A percentile compares a stretch with the other conserved stretches of the same genome.
These are phyloP conservation scores for Trametes cinnabarina DNA, from an alignment of 768 basidiomycete species.

Conservation along the genomic window DNA sequence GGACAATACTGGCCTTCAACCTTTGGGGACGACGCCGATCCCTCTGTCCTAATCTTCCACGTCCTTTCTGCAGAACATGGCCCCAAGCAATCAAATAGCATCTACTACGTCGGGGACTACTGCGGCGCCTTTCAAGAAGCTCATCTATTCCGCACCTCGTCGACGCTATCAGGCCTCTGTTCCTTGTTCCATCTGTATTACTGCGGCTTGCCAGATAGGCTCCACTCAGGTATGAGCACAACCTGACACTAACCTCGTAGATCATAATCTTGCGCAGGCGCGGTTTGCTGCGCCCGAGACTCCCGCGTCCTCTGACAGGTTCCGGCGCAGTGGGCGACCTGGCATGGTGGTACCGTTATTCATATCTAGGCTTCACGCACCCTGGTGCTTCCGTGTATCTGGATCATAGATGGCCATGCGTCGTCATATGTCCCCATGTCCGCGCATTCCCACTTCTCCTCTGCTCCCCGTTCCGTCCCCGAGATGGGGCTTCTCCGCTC, in stretches of 20 bases:
- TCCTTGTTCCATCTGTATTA: no score
- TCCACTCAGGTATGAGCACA: not conserved
- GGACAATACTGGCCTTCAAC: no score
- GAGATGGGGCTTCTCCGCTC: not conserved
- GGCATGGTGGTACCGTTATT: not conserved
- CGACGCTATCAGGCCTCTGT: not conserved
- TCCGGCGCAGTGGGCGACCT: no score
- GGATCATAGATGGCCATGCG: not conserved
- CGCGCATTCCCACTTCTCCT: not conserved
- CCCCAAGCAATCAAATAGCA: no score
- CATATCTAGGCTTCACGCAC: constrained; percentile 2
- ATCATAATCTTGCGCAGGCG: not conserved
- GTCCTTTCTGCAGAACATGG: no score
- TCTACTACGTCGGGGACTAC: not conserved
- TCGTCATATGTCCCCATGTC: constrained; percentile 2
- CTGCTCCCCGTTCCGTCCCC: not conserved
- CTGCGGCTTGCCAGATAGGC: no score
- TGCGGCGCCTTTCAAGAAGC: not conserved
- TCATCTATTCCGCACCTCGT: not conserved
- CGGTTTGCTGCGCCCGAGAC: constrained; percentile 8
- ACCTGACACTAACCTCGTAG: not conserved
- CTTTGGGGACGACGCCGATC: no score
- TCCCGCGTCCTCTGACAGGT: constrained; percentile 4
- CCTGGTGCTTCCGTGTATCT: not conserved
- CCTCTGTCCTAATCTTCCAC: no score